Percentiles rank a stretch among this genome's conserved stretches.
Conservation (phyloP, 345 rosid species). For the Gossypium longicalyx region DNA sequence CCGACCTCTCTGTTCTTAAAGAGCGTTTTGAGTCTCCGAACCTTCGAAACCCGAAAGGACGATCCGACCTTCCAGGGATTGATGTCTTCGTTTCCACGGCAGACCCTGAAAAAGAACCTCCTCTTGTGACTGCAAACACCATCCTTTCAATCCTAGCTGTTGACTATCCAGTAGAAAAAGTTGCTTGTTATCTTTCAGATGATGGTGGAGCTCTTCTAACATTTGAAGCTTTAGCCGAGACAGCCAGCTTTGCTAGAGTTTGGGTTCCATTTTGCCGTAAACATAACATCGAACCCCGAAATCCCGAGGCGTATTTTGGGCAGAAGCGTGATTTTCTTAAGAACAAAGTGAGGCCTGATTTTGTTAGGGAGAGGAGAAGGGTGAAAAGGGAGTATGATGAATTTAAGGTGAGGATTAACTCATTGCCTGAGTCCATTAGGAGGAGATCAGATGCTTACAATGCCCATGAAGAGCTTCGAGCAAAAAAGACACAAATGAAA, state of each 20-base stretch:
- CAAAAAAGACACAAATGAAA: slow-evolving; percentile 66
- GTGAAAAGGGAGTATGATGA: slow-evolving; percentile 85
- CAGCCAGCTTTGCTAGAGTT: slow-evolving; percentile 68
- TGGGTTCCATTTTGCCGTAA: slow-evolving; percentile 84
- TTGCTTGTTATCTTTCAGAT: slow-evolving; percentile 73
- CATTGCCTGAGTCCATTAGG: slow-evolving; percentile 63
- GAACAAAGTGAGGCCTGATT: slow-evolving; percentile 68
- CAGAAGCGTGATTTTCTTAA: slow-evolving; percentile 69
- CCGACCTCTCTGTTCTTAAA: slow-evolving; percentile 60
- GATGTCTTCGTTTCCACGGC: slow-evolving; percentile 80
- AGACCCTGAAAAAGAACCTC: slow-evolving; percentile 82
- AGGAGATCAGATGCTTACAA: slow-evolving; percentile 76
- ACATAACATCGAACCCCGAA: slow-evolving; percentile 65
- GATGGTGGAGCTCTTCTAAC: slow-evolving; percentile 74
- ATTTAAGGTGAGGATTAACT: slow-evolving; percentile 74
- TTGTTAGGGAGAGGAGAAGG: slow-evolving; percentile 74
- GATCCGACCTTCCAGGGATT: slow-evolving; percentile 74
- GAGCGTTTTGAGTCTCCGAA: slow-evolving; percentile 65
- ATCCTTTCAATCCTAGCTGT: slow-evolving; percentile 68
- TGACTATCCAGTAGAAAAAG: slow-evolving; percentile 73
- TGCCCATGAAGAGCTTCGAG: slow-evolving; percentile 68
- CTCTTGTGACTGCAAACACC: slow-evolving; percentile 76
- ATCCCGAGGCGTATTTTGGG: slow-evolving; percentile 71
- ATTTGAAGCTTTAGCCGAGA: slow-evolving; percentile 72
- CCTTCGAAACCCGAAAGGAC: slow-evolving; percentile 70